Percentiles rank a stretch among this genome's conserved stretches.
phyloP scores from a whole-genome alignment of 1,284 basidiomycete species.

The Microbotryomycetes sp. region DNA sequence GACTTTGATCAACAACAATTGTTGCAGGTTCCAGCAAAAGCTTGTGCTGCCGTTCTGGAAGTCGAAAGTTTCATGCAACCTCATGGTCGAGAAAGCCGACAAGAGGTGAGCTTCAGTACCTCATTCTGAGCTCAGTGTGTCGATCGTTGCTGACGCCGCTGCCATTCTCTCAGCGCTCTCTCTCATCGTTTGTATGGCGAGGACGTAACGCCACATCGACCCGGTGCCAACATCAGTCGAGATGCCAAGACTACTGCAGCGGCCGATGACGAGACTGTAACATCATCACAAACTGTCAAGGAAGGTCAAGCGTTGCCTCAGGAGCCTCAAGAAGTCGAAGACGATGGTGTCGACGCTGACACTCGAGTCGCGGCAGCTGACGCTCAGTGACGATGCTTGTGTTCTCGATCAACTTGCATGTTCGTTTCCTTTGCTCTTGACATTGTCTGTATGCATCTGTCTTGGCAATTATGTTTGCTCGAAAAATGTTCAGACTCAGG shows the following conservation, averaged over 20 bases:
- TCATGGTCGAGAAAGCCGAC: slow-evolving; percentile 91
- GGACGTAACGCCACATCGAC: slow-evolving; percentile 54
- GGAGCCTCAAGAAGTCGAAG: too few species aligned
- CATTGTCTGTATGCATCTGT: too few species aligned
- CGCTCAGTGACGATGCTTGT: too few species aligned
- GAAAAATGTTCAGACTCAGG: too few species aligned
- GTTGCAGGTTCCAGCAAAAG: slow-evolving; percentile 59
- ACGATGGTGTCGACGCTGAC: too few species aligned
- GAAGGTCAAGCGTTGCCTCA: too few species aligned
- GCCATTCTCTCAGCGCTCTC: slow-evolving; percentile 53
- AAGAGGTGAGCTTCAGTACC: slow-evolving; percentile 58
- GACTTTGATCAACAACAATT: neutral
- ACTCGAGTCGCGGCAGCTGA: too few species aligned
- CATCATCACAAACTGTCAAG: too few species aligned
- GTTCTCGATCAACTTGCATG: too few species aligned
- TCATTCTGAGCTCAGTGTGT: too few species aligned
- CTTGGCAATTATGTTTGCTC: too few species aligned
- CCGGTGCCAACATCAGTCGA: neutral
- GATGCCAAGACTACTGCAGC: neutral
- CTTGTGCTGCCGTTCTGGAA: slow-evolving; percentile 84
- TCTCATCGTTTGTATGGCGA: slow-evolving; percentile 70
- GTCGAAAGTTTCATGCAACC: slow-evolving; percentile 69
- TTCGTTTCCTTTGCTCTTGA: too few species aligned
- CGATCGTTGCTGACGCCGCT: neutral
- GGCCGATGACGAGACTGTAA: neutral